phyloP scores from a whole-genome alignment of 176 grass and related monocot species.

The Luzula sylvatica region DNA sequence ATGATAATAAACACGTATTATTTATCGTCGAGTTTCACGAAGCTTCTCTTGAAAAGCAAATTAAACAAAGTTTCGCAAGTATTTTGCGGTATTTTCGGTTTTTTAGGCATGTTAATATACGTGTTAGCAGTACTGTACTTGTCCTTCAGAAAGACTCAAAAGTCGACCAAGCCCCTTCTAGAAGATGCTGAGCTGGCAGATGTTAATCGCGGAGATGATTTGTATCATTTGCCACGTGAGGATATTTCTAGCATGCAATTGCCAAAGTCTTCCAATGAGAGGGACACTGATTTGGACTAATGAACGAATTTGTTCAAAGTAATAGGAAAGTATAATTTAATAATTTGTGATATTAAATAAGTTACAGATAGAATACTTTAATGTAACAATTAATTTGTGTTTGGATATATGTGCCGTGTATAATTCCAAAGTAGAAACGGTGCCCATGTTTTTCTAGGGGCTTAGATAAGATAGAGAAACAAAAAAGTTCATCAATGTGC shows the following conservation, averaged over 20 bases:
- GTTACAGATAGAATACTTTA: too few relatives aligned
- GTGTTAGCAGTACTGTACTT: constrained; percentile 60
- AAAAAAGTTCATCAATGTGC: too few relatives aligned
- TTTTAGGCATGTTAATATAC: constrained; percentile 76
- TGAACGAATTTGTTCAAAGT: neutral
- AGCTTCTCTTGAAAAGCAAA: constrained; percentile 46
- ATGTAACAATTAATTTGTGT: too few relatives aligned
- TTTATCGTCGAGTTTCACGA: constrained; percentile 51
- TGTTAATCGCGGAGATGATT: constrained; percentile 6
- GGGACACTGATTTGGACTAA: constrained; percentile 40
- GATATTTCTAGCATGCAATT: constrained; percentile 97
- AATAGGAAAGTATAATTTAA: constrained; percentile 5
- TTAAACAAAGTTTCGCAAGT: constrained; percentile 46
- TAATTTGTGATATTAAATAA: too few relatives aligned
- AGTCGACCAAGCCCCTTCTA: constrained; percentile 43
- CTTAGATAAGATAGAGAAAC: too few relatives aligned
- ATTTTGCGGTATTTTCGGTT: constrained; percentile 69
- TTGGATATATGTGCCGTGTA: too few relatives aligned
- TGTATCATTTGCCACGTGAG: constrained; percentile 67
- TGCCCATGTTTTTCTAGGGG: too few relatives aligned
- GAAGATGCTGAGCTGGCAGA: constrained; percentile 28
- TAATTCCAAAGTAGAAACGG: too few relatives aligned
- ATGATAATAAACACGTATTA: constrained; percentile 81
- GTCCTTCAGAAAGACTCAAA: constrained; percentile 63
- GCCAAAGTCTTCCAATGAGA: constrained; percentile 31